Evolutionary conservation across 345 rosid species (phyloP), one percentile per base, ranked within the genome.

Genomic region (Erucastrum elatum): DNA sequence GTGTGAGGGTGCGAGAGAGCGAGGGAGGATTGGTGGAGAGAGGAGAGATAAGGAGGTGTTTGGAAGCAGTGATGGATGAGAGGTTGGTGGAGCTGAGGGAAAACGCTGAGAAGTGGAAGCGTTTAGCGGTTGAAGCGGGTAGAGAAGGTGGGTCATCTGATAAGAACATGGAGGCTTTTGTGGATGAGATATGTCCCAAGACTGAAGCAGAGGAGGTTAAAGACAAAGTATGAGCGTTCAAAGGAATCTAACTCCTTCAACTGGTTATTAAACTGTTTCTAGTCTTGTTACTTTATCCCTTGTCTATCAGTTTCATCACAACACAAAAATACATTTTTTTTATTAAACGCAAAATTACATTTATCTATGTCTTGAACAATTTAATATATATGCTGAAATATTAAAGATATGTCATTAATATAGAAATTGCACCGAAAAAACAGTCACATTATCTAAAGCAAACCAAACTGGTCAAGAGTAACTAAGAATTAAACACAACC

Each of bases 11-110:
- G 21, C 77, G 27, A 39, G 66, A 66, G 12, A 87, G 86, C 17
- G 77, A 75, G 12, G 80, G 84, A 59, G 92, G 87, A 8, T 16
- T 89, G 0, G 88, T 84, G 4, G 90, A 84, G 26, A 71, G 71
- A 9, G 81, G 53, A 3, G 95, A 92, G 86, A 85, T 92, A 34
- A 82, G 74, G 82, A 75, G 87, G 81, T 89, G 95, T 79, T 60
- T 92, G 83, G 87, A 89, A 10, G 63, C 74, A 72, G 89, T 87
- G 12, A 80, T 89, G 94, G 85, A 56, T 10, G 85, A 80, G 67
- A 81, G 16, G 34, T 72, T 75, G 4, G 71, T 61, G 61, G 88
- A 87, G 55, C 27, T 87, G 49, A 90, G 78, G 66, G 62, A 25
- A 21, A 90, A 87, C 69, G 88, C 88, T 0, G 53, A 55, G 46